Conservation (phyloP, 1,284 basidiomycete genomes). For the Trametes hirsuta region DNA sequence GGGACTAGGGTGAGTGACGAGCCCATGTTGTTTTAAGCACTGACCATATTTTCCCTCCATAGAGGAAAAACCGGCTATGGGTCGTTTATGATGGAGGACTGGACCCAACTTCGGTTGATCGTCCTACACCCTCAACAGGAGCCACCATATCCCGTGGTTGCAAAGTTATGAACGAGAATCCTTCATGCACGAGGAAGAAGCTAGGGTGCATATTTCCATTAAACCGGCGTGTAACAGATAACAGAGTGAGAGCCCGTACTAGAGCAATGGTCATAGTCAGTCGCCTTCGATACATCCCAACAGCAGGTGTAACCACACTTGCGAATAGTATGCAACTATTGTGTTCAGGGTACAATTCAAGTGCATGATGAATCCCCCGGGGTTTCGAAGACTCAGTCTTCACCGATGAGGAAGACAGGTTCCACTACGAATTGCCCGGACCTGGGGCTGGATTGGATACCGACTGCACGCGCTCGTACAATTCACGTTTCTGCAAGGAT, state of each 20-base stretch:
- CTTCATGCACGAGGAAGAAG: background rate
- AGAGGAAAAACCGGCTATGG: conserved; percentile 58
- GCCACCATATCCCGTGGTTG: conserved; percentile 16
- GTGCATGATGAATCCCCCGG: background rate
- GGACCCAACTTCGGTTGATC: conserved; percentile 49
- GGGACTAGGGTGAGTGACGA: conserved; percentile 37
- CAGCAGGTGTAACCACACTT: too few species aligned
- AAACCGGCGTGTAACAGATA: background rate
- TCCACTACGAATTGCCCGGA: conserved; percentile 1
- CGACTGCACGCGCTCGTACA: conserved; percentile 69
- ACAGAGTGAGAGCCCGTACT: background rate
- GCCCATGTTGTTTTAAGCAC: too few species aligned
- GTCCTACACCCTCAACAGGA: conserved; percentile 44
- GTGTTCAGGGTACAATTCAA: background rate
- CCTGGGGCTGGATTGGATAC: conserved; percentile 37
- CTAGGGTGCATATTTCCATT: background rate
- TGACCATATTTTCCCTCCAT: background rate
- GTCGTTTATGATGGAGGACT: conserved; percentile 53
- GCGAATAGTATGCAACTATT: background rate
- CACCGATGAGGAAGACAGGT: background rate
- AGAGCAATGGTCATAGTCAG: too few species aligned
- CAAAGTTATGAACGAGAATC: background rate
- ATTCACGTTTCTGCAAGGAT: conserved; percentile 63
- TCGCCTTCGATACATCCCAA: too few species aligned
- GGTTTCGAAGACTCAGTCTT: background rate